A percentile compares a stretch with the other conserved stretches of the same genome.
Evolutionary conservation across 2,329 filamentous ascomycete genomes (phyloP).

Genomic region (Fusarium poae): DNA sequence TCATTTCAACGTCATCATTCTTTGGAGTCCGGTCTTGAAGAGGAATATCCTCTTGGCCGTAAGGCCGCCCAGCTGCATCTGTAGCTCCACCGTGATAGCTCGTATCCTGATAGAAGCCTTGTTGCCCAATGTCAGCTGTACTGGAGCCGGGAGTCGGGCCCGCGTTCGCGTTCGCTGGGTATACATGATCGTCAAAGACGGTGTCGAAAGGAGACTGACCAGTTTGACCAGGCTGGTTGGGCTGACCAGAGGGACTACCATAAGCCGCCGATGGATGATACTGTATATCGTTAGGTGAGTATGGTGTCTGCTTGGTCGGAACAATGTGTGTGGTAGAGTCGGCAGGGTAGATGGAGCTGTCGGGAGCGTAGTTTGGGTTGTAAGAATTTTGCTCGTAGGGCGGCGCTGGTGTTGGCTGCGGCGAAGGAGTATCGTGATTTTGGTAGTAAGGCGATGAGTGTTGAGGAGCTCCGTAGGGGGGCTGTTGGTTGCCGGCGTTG

Average conservation of each 20-base stretch:
- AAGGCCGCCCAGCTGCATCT: constrained; percentile 56
- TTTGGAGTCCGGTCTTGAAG: constrained; percentile 64
- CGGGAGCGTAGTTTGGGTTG: constrained; percentile 46
- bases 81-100: constrained; percentile 66
- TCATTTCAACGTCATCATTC: constrained; percentile 57
- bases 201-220: constrained; percentile 71
- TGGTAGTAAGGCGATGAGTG: constrained; percentile 59
- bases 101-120: constrained; percentile 65
- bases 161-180: constrained; percentile 67
- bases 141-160: constrained; percentile 51
- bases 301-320: constrained; percentile 41
- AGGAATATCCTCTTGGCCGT: constrained; percentile 67
- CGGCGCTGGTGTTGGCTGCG: constrained; percentile 55
- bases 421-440: constrained; percentile 58
- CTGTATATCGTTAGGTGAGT: constrained; percentile 41
- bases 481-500: constrained; percentile 58
- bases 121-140: constrained; percentile 57
- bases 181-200: constrained; percentile 76
- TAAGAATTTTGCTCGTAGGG: constrained; percentile 54
- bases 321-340: constrained; percentile 34
- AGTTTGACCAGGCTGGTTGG: constrained; percentile 52
- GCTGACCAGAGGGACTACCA: constrained; percentile 47
- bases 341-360: constrained; percentile 39
- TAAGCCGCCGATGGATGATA: constrained; percentile 44
- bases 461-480: constrained; percentile 53